Evolutionary conservation across 768 basidiomycete genomes (phyloP), one percentile per base, ranked within the genome.

Genomic region (Tulasnella sp.): DNA sequence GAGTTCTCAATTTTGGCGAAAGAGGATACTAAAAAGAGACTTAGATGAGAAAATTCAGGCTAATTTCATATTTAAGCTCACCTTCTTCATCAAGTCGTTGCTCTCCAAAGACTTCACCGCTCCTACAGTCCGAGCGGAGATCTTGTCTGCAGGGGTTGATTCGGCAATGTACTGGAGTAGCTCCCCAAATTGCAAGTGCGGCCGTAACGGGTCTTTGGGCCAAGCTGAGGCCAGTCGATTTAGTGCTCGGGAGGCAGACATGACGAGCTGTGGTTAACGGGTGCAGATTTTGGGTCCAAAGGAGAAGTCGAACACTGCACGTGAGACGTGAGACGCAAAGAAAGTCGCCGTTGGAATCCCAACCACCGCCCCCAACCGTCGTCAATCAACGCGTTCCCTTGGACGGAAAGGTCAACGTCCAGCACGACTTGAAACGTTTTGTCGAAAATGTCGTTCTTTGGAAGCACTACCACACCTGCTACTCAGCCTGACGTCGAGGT

Each of bases 401-500:
- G 22, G 19, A 7, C 22, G 52, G 32, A 22, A 29, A 59, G n/a
- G 5, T 59, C 8, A 12, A 29, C 52, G 52, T 59, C 3, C 32
- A 59, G 52, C 52, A 3, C 26, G 26, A 59, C 6, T 11, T 29
- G 22, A 19, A 29, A 29, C 52, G 26, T 14, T 29, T n/a, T 7
- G 29, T 59, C 11, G 52, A 59, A 59, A 59, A 77, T 77, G 76
- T 71, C 76, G 22, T 77, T 75, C 67, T 77, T 77, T 72, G 73
- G 74, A 32, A 34, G 39, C 22, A 34, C 42, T 36, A 39, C 36
- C 16, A 17, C 40, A 6, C 39, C 40, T 8, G 52, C 74, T 29
- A 41, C 78, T 22, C 73, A 75, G 22, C 67, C 77, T 14, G 93
- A 95, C 79, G 82, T 93, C 71, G 92, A 94, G 76, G 86, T 96